Base-by-base conservation (phyloP, 306 rosid genomes). In the Sphenostylis stenocarpa region DNA sequence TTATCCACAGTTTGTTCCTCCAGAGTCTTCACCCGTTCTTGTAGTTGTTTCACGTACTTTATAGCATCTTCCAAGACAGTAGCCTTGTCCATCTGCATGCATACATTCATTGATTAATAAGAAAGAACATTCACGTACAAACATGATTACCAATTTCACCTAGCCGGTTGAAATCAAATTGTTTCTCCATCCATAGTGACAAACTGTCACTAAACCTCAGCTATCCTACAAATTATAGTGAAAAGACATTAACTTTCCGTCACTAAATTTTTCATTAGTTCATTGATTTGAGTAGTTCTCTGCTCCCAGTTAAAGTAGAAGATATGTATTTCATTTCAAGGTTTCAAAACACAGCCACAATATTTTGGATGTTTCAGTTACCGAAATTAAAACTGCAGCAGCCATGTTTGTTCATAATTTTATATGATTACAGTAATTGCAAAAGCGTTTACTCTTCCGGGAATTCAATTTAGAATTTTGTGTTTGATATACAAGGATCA, bases 31-130 rank as follows among this genome's bases (percentile, higher is more conserved):
- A 85, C 84, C 3, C 82, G 82, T 76, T 87, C 96, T 48, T 89
- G 86, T 29, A 94, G 88, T 29, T 86, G 80, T 15, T 90, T 88
- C 75, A 94, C 49, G 47, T 90, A 82, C 31, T 76, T 85, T 53
- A 90, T 83, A 8, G 97, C 95, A 75, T 87, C 97, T 79, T 88
- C 97, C 66, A 92, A 84, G 1, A 94, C 93, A 1, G 98, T 85
- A 49, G 97, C 96, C 87, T 94, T 94, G 83, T 92, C 98, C 90
- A 81, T 89, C 98, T 94, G 86, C 84, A 67, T 90, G 76, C 72
- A 57, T 28, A 7, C 0, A 47, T 56, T 16, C 33, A 67, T 52
- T 53, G 20, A 20, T 81, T 49, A 36, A 9, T 64, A 51, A 21
- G 14, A 5, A 38, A 36, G 13, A 72, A 57, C 15, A 12, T 57